Evolutionary conservation across 2,329 filamentous ascomycete genomes (phyloP).

Genomic region (Fusarium burgessii): DNA sequence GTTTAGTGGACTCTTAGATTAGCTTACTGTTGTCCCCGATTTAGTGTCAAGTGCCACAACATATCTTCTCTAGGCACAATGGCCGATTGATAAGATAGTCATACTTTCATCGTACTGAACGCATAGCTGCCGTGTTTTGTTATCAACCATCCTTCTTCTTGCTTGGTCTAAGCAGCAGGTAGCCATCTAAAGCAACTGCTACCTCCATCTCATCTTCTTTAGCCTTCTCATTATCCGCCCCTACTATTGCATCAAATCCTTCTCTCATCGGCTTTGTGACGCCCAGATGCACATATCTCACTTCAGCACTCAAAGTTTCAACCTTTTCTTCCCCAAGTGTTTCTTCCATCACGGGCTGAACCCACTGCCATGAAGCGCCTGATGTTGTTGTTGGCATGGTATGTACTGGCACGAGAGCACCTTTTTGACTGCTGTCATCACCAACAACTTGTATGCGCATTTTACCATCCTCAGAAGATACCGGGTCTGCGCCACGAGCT

Average conservation of each 20-base stretch:
- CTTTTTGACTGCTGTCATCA: rapidly evolving
- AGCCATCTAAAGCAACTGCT: background rate
- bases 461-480: rapidly evolving
- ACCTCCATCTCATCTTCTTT: background rate
- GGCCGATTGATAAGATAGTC: no score
- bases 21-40: no score
- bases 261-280: background rate
- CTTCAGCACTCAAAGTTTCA: background rate
- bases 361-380: background rate
- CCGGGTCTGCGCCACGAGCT: background rate
- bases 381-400: background rate
- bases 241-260: background rate
- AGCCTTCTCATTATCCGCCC: background rate
- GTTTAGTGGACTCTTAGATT: no score
- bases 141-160: background rate
- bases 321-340: no score
- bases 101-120: no score
- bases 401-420: background rate
- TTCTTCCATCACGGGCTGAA: background rate
- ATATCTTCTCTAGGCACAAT: no score
- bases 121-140: no score
- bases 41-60: no score
- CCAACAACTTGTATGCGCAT: background rate
- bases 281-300: background rate
- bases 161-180: background rate